These are phyloP conservation scores for Globisporangium megalacanthum DNA, from an alignment of 352 stramenopile genomes.

Conservation along the genomic window DNA sequence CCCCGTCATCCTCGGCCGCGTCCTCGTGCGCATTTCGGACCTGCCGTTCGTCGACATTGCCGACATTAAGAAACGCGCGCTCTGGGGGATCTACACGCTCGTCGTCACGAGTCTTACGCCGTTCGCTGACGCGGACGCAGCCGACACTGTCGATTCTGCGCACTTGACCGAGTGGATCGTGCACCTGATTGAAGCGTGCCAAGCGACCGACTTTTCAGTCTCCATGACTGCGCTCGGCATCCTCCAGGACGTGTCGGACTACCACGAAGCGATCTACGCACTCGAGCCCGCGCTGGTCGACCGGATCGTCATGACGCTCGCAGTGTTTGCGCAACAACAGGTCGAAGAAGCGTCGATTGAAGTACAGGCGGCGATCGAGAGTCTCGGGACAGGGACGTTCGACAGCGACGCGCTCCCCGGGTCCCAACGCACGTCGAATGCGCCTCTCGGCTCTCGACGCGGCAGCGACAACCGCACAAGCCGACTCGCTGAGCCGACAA, in stretches of 20 bases:
- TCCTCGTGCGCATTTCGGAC: slow-evolving; percentile 69
- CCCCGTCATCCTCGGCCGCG: slow-evolving; percentile 62
- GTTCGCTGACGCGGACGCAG: slow-evolving; percentile 7
- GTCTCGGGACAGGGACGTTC: slow-evolving; percentile 9
- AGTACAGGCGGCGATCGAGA: slow-evolving; percentile 77
- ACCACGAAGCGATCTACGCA: slow-evolving; percentile 60
- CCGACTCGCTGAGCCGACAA: slow-evolving; percentile 24
- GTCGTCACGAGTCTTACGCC: slow-evolving; percentile 61
- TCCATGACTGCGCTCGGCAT: slow-evolving; percentile 75
- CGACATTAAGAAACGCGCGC: slow-evolving; percentile 72
- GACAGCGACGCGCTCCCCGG: slow-evolving; percentile 16
- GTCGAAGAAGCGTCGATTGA: slow-evolving; percentile 86
- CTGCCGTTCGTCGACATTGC: slow-evolving; percentile 72
- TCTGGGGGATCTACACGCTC: slow-evolving; percentile 78
- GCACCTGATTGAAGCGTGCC: slow-evolving; percentile 75
- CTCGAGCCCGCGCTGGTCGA: slow-evolving; percentile 62
- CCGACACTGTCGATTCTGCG: slow-evolving; percentile 29
- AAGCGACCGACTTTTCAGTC: slow-evolving; percentile 65
- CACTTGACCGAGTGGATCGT: slow-evolving; percentile 74
- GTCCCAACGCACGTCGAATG: slow-evolving; percentile 19
- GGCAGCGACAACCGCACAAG: slow-evolving; percentile 49
- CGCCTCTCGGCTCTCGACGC: slow-evolving; percentile 19
- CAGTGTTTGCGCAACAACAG: slow-evolving; percentile 82
- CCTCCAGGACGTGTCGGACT: slow-evolving; percentile 75
- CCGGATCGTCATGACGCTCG: slow-evolving; percentile 86